These are phyloP conservation scores for Musa troglodytarum DNA, from an alignment of 176 grass and related monocot species.

Conservation along the genomic window DNA sequence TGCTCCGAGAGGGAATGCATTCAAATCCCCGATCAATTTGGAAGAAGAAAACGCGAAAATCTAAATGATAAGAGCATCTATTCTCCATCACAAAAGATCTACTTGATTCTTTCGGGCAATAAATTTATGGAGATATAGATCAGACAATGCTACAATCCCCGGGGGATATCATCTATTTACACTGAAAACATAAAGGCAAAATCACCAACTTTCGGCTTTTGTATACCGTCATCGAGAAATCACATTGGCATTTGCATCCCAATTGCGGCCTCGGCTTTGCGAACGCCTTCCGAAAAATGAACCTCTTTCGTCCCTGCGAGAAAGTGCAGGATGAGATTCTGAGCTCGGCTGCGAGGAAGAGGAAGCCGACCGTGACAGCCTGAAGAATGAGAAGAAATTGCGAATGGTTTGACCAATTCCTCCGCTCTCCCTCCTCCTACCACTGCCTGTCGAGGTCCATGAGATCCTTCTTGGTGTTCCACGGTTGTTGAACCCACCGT, in stretches of 20 bases:
- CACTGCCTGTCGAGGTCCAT: conserved; percentile 28
- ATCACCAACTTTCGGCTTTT: background rate
- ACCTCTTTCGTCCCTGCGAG: conserved; percentile 5
- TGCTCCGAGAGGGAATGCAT: background rate
- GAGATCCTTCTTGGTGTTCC: conserved; percentile 35
- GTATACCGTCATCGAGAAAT: background rate
- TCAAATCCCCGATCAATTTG: background rate
- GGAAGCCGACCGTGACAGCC: conserved; percentile 23
- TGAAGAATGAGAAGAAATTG: conserved; percentile 43
- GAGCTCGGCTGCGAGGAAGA: background rate
- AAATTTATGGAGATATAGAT: background rate
- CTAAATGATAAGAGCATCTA: background rate
- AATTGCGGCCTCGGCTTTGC: background rate
- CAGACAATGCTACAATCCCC: background rate
- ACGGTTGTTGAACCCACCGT: conserved; percentile 45
- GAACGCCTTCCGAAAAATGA: conserved; percentile 35
- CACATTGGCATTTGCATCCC: background rate
- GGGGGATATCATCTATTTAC: background rate
- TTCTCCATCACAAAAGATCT: background rate
- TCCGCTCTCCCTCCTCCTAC: conserved; percentile 22
- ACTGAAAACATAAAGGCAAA: background rate
- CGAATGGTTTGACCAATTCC: conserved; percentile 26
- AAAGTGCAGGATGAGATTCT: background rate
- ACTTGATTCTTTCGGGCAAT: background rate
- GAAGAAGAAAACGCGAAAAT: background rate